These are phyloP conservation scores for Claviceps spartinae DNA, from an alignment of 2,329 filamentous ascomycete genomes.

Conservation along the genomic window DNA sequence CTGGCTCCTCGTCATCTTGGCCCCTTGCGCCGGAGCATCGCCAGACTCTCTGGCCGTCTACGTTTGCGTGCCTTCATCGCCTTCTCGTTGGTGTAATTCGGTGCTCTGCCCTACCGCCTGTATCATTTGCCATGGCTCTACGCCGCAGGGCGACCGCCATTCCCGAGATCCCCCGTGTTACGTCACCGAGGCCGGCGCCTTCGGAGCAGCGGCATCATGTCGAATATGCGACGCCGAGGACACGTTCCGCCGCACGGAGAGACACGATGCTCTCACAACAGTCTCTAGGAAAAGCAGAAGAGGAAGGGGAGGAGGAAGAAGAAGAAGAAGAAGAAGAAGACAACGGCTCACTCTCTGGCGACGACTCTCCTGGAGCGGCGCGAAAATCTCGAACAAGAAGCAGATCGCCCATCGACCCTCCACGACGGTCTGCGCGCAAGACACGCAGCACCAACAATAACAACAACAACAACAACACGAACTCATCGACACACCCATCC, in stretches of 20 bases:
- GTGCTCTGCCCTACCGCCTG: conserved; percentile 45
- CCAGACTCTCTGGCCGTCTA: conserved; percentile 30
- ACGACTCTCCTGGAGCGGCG: conserved; percentile 28
- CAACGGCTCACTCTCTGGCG: conserved; percentile 21
- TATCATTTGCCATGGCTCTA: conserved; percentile 40
- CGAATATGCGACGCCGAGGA: conserved; percentile 57
- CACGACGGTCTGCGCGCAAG: conserved; percentile 37
- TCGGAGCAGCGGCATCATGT: conserved; percentile 17
- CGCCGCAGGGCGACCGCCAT: conserved; percentile 34
- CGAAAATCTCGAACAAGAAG: conserved; percentile 57
- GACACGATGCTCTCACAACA: conserved; percentile 38
- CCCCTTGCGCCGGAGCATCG: conserved; percentile 8
- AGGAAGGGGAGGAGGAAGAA: conserved; percentile 21
- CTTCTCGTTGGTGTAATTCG: conserved; percentile 43
- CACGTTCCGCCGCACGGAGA: conserved; percentile 55
- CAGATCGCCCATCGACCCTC: conserved; percentile 47
- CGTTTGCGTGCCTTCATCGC: conserved; percentile 32
- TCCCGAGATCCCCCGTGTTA: conserved; percentile 73
- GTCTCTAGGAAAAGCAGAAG: conserved; percentile 45
- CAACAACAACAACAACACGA: conserved; percentile 21
- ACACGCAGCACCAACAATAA: conserved; percentile 25
- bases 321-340: conserved; percentile 19
- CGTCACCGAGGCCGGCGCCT: conserved; percentile 68
- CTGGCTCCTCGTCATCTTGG: neutral
- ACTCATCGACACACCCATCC: conserved; percentile 17